Base-by-base conservation (phyloP, 208 protist genomes). In the Acanthamoeba triangularis region DNA sequence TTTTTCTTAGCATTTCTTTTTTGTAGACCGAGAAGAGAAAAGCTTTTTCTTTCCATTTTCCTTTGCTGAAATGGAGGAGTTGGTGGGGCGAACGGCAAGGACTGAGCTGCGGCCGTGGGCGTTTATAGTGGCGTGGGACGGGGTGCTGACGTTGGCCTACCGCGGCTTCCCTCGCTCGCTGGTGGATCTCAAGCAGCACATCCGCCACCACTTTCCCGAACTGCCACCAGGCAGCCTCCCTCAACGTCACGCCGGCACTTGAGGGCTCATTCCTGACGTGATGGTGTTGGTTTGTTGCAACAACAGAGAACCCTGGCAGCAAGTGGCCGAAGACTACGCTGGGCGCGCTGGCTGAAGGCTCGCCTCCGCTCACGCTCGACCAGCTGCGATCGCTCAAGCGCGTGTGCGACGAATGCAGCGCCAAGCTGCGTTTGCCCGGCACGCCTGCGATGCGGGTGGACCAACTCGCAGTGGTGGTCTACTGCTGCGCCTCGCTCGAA, bases 291-390 rank as follows among this genome's bases (percentile, higher is more conserved):
- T n/a, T n/a, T n/a, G n/a, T n/a, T n/a, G n/a, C n/a, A n/a, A n/a
- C n/a, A n/a, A n/a, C n/a, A n/a, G 85, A 92, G 85, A 92, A 92
- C 85, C 85, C 85, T 8, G 85, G 85, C 54, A 76, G 59, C 85
- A 92, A 74, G 30, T 92, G 85, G 85, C 85, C 85, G 4, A 92
- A 92, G 85, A 92, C 85, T 7, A 76, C 85, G 10, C 85, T 92
- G 30, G 85, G 59, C 20, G 85, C 85, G 59, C 56, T 92, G 59
- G 63, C 59, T 52, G 56, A 63, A 20, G 49, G 13, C n/a, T 18
- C 59, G 41, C 35, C 33, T 13, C 85, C 56, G 33, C 49, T 92
- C 56, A 92, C 85, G 4, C 37, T 92, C 35, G 85, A 28, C 56
- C 85, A 92, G 30, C 63, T 92, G 56, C 54, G 59, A 4, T 10